Evolutionary conservation across 441 rosid species (phyloP).

Genomic region (Gossypium gossypioides): DNA sequence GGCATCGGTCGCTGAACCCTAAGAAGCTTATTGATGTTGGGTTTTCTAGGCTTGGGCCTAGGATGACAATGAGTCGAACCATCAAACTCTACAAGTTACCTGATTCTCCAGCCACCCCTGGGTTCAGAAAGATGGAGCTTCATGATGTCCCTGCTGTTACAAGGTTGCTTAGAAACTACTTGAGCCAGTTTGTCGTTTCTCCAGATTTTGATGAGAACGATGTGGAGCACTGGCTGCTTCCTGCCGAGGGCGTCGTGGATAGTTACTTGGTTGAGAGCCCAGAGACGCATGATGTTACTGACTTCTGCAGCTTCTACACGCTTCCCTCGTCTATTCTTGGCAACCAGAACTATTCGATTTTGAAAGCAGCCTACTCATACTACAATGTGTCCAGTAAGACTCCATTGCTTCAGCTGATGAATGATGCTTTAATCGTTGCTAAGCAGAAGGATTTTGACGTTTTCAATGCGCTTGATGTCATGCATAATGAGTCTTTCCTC

Average conservation of each 20-base stretch:
- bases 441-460: constrained; percentile 80
- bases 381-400: constrained; percentile 72
- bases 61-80: constrained; percentile 94
- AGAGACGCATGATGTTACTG: constrained; percentile 73
- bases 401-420: constrained; percentile 84
- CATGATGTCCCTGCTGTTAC: constrained; percentile 87
- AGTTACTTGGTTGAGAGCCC: constrained; percentile 86
- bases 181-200: constrained; percentile 64
- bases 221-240: constrained; percentile 91
- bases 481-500: constrained; percentile 77
- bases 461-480: constrained; percentile 82
- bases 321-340: constrained; percentile 94
- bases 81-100: constrained; percentile 79
- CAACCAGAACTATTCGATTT: constrained; percentile 53
- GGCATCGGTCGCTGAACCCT: constrained; percentile 94
- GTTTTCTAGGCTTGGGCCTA: constrained; percentile 78
- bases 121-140: constrained; percentile 83
- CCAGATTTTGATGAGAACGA: constrained; percentile 81
- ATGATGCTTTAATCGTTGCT: constrained; percentile 68
- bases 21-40: constrained; percentile 96
- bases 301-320: constrained; percentile 92
- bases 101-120: constrained; percentile 63
- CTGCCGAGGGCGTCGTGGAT: constrained; percentile 67
- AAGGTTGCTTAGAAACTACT: constrained; percentile 55
- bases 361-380: constrained; percentile 94